phyloP scores from a whole-genome alignment of 2,329 filamentous ascomycete genomes.

The Endoconidiophora laricicola region DNA sequence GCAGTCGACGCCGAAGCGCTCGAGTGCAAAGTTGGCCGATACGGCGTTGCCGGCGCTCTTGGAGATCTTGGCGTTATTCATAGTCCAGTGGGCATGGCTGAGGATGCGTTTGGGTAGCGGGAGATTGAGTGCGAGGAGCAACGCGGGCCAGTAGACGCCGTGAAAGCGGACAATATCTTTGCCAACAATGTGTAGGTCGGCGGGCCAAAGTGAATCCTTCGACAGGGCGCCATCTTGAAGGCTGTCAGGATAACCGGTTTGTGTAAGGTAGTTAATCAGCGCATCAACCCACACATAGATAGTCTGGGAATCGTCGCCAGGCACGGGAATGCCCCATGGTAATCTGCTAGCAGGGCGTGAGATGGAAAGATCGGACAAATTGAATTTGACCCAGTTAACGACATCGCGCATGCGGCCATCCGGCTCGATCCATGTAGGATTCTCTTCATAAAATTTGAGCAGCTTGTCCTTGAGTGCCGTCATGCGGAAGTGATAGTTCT shows the following conservation, averaged over 20 bases:
- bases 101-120: conserved; percentile 65
- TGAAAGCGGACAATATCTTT: conserved; percentile 97
- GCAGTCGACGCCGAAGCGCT: conserved; percentile 72
- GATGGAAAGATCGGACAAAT: conserved; percentile 75
- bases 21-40: conserved; percentile 79
- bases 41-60: conserved; percentile 93
- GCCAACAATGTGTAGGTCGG: conserved; percentile 79
- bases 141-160: conserved; percentile 93
- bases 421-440: conserved; percentile 65
- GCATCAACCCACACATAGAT: conserved; percentile 99
- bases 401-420: conserved; percentile 59
- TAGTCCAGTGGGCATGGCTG: conserved; percentile 89
- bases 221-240: conserved; percentile 32
- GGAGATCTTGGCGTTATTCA: conserved; percentile 86
- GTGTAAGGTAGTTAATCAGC: conserved; percentile 83
- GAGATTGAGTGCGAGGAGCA: conserved; percentile 75
- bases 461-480: conserved; percentile 67
- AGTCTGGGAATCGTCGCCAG: conserved; percentile 68
- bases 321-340: conserved; percentile 78
- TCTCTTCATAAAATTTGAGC: conserved; percentile 61
- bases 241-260: conserved; percentile 36
- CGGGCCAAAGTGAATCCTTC: conserved; percentile 66
- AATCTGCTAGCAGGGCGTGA: conserved; percentile 66
- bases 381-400: conserved; percentile 55
- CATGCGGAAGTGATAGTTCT: conserved; percentile 87